These are phyloP conservation scores for Colletotrichum neosansevieriae DNA, from an alignment of 2,329 filamentous ascomycete species.

Conservation along the genomic window DNA sequence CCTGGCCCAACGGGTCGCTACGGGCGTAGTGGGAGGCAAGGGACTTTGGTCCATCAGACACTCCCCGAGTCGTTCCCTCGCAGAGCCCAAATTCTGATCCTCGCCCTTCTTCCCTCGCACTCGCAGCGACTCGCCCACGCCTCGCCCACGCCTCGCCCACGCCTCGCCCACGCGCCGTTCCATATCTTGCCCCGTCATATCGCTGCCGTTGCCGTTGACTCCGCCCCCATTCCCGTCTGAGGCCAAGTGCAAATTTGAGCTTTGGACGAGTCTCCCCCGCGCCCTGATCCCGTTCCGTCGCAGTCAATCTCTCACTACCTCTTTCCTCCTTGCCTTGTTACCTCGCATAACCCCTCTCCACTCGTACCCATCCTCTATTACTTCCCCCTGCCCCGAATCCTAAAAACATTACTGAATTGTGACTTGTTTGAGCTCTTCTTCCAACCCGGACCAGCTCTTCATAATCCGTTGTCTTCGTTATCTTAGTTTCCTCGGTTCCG, in stretches of 20 bases:
- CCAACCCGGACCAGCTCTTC: not conserved
- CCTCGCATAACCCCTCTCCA: conserved; percentile 30
- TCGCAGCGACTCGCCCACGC: not conserved
- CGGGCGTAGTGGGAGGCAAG: conserved; percentile 38
- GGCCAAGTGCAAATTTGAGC: conserved; percentile 8
- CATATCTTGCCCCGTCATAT: conserved; percentile 2
- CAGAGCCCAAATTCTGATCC: no score
- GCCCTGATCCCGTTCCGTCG: conserved; percentile 2
- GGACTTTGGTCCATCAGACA: conserved; percentile 21
- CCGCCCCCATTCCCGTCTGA: conserved; percentile 1
- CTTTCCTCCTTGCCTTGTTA: conserved; percentile 38
- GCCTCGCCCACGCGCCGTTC: conserved; percentile 13
- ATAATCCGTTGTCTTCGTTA: not conserved
- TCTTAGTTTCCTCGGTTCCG: not conserved
- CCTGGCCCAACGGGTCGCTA: conserved; percentile 19
- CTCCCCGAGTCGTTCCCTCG: not conserved
- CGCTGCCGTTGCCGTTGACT: conserved; percentile 19
- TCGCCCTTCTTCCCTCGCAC: not conserved
- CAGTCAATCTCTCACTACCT: conserved; percentile 27
- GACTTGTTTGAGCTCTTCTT: conserved; percentile 23
- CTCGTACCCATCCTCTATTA: conserved; percentile 22
- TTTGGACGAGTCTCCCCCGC: conserved; percentile 12
- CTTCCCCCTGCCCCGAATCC: conserved; percentile 24
- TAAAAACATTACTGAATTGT: conserved; percentile 26
- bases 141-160: not conserved